phyloP scores from a whole-genome alignment of 768 basidiomycete genomes.

The Tulasnella sp. region DNA sequence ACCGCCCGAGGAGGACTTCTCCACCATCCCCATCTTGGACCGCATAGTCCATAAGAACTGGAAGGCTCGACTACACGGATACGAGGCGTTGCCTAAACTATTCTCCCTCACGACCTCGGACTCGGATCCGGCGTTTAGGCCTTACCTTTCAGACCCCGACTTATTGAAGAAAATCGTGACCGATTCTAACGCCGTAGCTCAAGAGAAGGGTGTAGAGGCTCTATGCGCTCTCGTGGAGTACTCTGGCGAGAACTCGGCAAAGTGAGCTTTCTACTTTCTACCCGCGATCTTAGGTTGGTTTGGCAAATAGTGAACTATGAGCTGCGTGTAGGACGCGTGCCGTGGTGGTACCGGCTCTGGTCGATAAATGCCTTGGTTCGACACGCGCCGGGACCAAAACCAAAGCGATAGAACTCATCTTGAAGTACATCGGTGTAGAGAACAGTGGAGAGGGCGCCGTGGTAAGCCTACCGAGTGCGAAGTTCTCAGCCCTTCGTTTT shows the following conservation, averaged over 20 bases:
- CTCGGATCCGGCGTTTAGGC: slow-evolving; percentile 85
- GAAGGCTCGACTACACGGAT: slow-evolving; percentile 94
- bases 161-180: slow-evolving; percentile 76
- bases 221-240: slow-evolving; percentile 77
- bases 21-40: slow-evolving; percentile 61
- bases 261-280: slow-evolving; percentile 22
- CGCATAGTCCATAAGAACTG: slow-evolving; percentile 92
- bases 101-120: slow-evolving; percentile 87
- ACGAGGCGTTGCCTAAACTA: slow-evolving; percentile 74
- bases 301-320: too few relatives aligned
- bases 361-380: slow-evolving; percentile 93
- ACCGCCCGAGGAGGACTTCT: slow-evolving; percentile 91
- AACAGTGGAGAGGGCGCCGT: slow-evolving; percentile 78
- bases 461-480: slow-evolving; percentile 42
- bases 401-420: slow-evolving; percentile 70
- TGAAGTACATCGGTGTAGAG: slow-evolving; percentile 90
- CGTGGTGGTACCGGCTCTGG: slow-evolving; percentile 75
- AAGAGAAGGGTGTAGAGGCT: slow-evolving; percentile 94
- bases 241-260: slow-evolving; percentile 79
- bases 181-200: slow-evolving; percentile 92
- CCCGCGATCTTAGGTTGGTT: too few relatives aligned
- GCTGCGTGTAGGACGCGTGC: slow-evolving; percentile 48
- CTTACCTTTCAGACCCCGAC: slow-evolving; percentile 68
- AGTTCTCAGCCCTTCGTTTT: neutral
- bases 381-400: slow-evolving; percentile 80